Evolutionary conservation across 208 protist genomes (phyloP).

Genomic region (Crithidia fasciculata): DNA sequence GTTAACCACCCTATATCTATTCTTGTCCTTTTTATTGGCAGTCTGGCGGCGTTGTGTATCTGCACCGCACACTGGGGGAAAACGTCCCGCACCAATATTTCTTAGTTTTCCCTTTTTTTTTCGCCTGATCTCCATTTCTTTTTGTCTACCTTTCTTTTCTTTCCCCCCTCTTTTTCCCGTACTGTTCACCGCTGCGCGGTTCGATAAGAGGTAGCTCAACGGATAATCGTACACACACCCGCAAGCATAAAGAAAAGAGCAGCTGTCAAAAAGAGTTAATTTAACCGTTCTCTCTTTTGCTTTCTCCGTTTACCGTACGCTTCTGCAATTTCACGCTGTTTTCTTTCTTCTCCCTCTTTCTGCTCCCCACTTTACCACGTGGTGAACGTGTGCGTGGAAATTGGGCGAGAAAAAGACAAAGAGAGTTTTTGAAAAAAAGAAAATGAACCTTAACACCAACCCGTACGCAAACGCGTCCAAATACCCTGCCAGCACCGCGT

Average conservation of each 20-base stretch:
- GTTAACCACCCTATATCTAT: background rate
- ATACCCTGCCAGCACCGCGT: constrained; percentile 16
- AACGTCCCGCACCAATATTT: too few relatives aligned
- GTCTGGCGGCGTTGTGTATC: too few relatives aligned
- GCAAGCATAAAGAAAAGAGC: too few relatives aligned
- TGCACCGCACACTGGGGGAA: too few relatives aligned
- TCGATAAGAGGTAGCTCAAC: too few relatives aligned
- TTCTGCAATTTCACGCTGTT: constrained; percentile 3
- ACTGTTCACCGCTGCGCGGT: background rate
- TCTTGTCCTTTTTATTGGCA: background rate
- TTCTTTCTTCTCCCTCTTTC: constrained; percentile 10
- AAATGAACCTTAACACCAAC: constrained; percentile 10
- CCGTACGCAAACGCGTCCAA: constrained; percentile 14
- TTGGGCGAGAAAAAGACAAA: too few relatives aligned
- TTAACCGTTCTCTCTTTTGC: constrained; percentile 4
- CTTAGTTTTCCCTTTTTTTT: background rate
- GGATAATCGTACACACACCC: too few relatives aligned
- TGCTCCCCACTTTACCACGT: background rate
- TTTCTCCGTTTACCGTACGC: constrained; percentile 1
- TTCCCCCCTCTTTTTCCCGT: background rate
- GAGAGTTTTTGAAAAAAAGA: background rate
- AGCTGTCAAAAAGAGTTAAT: background rate
- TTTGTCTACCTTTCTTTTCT: background rate
- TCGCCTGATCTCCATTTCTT: background rate
- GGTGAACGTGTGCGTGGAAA: too few relatives aligned